Base-by-base conservation (phyloP, 202 grass and related monocot species). In the Zizania palustris region DNA sequence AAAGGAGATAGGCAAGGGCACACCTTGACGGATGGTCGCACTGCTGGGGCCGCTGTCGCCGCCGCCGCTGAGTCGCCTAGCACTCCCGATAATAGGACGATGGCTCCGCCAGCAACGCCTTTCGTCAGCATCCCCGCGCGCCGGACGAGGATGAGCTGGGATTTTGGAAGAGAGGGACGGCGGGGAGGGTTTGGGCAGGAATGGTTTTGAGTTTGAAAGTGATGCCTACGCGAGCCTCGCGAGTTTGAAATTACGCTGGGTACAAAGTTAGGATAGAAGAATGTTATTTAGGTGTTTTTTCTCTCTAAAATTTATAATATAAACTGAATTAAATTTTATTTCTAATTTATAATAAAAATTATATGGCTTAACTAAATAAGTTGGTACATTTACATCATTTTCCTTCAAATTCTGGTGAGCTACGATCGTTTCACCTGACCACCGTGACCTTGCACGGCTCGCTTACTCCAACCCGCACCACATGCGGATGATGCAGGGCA, bases 11-110 rank as follows among this genome's bases (percentile, higher is more conserved):
- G 67, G 80, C 18, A 55, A 74, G 53, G 74, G 9, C 74, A 83
- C 74, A 18, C 85, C 74, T 74, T 87, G 85, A 74, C 62, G 68
- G 69, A 87, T 83, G 6, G 33, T 69, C 80, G 80, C 61, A 87
- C 80, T 28, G 68, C 37, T 14, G 74, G 79, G 9, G n/a, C n/a
- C n/a, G n/a, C n/a, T n/a, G n/a, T n/a, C n/a, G 79, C 34, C 60
- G 42, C 13, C 7, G 67, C 45, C 9, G 45, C 45, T 54, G 37
- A 61, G 22, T 74, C 68, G 28, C 56, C 56, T 55, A 62, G 38
- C 39, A 74, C 85, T 38, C 80, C 69, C 49, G 62, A 79, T 48
- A 87, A 87, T 7, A 74, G 74, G 45, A 87, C 69, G 4, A 87
- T 69, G 11, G 85, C 67, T 53, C 79, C 53, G 16, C 67, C 51